These are phyloP conservation scores for Hypocrella siamensis DNA, from an alignment of 2,329 filamentous ascomycete genomes.

Conservation along the genomic window DNA sequence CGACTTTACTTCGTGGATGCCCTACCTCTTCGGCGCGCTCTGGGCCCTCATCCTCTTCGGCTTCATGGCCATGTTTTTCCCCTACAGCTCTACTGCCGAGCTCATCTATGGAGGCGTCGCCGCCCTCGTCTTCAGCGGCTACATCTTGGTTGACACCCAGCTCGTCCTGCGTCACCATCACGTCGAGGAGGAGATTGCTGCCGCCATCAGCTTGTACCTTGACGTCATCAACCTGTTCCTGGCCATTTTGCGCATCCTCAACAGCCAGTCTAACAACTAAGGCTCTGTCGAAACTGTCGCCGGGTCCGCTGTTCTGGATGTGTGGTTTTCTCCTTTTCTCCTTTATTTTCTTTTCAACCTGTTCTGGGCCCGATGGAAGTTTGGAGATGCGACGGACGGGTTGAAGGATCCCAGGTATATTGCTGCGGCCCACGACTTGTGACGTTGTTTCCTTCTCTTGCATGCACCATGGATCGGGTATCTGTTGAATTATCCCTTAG, in stretches of 20 bases:
- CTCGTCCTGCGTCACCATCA: slow-evolving; percentile 91
- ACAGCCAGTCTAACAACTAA: slow-evolving; percentile 90
- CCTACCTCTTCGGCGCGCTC: slow-evolving; percentile 78
- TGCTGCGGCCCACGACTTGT: too few species aligned
- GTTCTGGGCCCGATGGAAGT: too few species aligned
- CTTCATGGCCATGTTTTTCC: slow-evolving; percentile 85
- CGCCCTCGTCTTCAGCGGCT: slow-evolving; percentile 81
- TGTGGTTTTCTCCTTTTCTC: background rate
- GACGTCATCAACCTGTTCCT: slow-evolving; percentile 97
- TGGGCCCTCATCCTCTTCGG: slow-evolving; percentile 88
- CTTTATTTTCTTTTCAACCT: background rate
- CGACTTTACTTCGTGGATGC: slow-evolving; percentile 95
- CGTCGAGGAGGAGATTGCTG: slow-evolving; percentile 94
- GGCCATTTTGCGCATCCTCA: slow-evolving; percentile 86
- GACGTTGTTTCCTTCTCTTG: too few species aligned
- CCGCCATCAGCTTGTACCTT: slow-evolving; percentile 85
- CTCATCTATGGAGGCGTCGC: slow-evolving; percentile 69
- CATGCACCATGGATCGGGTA: too few species aligned
- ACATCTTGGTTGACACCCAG: slow-evolving; percentile 94
- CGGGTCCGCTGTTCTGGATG: background rate
- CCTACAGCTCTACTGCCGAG: slow-evolving; percentile 65
- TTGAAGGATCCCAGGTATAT: too few species aligned
- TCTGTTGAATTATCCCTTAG: too few species aligned
- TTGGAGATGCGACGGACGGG: too few species aligned
- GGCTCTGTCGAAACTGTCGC: background rate